phyloP scores from a whole-genome alignment of 768 basidiomycete species.

The Mycena belliarum region DNA sequence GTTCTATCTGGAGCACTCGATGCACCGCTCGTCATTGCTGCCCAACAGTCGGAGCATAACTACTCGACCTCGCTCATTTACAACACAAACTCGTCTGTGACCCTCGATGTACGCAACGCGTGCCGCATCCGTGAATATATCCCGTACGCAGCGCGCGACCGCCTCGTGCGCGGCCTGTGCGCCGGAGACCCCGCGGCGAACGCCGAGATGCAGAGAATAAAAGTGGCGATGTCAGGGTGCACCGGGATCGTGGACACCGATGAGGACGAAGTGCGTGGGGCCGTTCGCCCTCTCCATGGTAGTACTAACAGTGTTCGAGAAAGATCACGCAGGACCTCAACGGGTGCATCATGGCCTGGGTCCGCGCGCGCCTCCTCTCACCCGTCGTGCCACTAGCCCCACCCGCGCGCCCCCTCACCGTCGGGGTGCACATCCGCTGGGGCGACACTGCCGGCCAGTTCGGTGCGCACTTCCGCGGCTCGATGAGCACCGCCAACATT shows the following conservation, averaged over 20 bases:
- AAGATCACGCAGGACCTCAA: conserved; percentile 14
- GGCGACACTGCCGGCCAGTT: conserved; percentile 12
- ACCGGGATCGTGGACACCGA: conserved; percentile 8
- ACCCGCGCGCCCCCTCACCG: conserved; percentile 5
- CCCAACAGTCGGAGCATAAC: not conserved
- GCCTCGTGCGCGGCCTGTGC: conserved; percentile 5
- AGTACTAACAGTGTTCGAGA: too few species aligned
- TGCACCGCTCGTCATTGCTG: not conserved
- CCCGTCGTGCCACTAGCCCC: not conserved
- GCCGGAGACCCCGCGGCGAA: conserved; percentile 1
- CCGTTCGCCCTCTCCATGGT: too few species aligned
- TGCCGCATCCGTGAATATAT: conserved; percentile 8
- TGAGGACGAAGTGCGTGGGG: not conserved
- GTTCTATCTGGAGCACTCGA: conserved; percentile 5
- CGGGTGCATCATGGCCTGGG: conserved; percentile 13
- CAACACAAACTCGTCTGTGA: not conserved
- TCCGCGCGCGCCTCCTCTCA: conserved; percentile 3
- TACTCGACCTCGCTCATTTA: conserved; percentile 14
- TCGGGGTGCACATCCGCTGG: conserved; percentile 18
- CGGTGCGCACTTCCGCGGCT: conserved; percentile 3
- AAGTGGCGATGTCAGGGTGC: not conserved
- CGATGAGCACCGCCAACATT: conserved; percentile 6
- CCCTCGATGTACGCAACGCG: not conserved
- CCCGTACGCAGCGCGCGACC: not conserved
- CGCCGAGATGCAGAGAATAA: not conserved